These are phyloP conservation scores for Takashimella koratensis DNA, from an alignment of 1,284 basidiomycete genomes.

Conservation along the genomic window DNA sequence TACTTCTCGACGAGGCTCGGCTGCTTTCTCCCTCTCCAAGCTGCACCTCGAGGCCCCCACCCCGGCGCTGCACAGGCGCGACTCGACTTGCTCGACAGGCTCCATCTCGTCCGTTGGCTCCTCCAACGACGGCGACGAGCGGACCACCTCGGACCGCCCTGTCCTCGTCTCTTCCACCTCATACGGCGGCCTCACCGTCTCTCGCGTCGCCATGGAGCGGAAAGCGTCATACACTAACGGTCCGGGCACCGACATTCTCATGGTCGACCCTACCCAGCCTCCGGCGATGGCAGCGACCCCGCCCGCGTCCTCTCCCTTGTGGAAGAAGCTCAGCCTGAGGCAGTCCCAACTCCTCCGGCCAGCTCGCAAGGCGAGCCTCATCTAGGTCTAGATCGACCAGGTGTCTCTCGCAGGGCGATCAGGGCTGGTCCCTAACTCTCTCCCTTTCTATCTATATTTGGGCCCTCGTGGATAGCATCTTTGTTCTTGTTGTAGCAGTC, in stretches of 20 bases:
- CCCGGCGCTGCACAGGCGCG: conserved; percentile 30
- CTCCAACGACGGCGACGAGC: background rate
- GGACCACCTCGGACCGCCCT: background rate
- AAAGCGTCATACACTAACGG: background rate
- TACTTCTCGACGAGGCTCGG: background rate
- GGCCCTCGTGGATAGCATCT: background rate
- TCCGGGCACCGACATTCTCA: background rate
- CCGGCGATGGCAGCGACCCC: background rate
- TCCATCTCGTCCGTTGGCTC: conserved; percentile 12
- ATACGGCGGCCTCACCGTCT: background rate
- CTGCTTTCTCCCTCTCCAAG: conserved; percentile 12
- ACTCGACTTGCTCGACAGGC: conserved; percentile 21
- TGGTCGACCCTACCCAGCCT: background rate
- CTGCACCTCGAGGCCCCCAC: conserved; percentile 35
- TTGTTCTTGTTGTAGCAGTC: background rate
- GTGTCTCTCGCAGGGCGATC: too few species aligned
- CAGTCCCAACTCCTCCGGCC: conserved; percentile 7
- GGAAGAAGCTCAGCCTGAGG: conserved; percentile 14
- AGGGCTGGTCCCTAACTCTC: background rate
- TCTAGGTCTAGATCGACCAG: background rate
- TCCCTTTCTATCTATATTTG: background rate
- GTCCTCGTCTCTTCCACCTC: background rate
- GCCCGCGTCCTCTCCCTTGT: conserved; percentile 1
- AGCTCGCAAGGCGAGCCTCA: background rate
- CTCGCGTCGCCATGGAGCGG: background rate